These are phyloP conservation scores for Clitocybe nebularis DNA, from an alignment of 1,284 basidiomycete species.

Conservation along the genomic window DNA sequence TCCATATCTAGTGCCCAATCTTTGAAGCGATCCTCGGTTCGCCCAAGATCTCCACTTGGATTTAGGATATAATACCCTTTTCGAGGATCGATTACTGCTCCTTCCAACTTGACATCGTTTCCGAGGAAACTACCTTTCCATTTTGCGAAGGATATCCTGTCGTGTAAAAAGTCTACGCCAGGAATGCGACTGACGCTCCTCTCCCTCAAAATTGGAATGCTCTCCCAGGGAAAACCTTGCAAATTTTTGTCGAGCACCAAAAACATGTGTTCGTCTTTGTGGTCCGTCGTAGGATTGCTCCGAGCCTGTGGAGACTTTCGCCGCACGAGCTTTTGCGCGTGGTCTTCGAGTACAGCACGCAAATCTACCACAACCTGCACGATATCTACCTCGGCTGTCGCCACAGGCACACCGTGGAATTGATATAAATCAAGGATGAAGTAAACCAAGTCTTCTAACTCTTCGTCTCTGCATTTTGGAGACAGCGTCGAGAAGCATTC, in stretches of 20 bases:
- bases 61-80: slow-evolving; percentile 88
- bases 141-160: slow-evolving; percentile 66
- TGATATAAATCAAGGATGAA: slow-evolving; percentile 94
- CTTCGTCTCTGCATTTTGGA: slow-evolving; percentile 84
- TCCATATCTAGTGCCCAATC: slow-evolving; percentile 73
- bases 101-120: slow-evolving; percentile 17
- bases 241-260: slow-evolving; percentile 90
- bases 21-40: slow-evolving; percentile 82
- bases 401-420: slow-evolving; percentile 86
- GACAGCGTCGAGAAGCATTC: slow-evolving; percentile 84
- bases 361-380: slow-evolving; percentile 81
- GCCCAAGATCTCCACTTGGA: slow-evolving; percentile 85
- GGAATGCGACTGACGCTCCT: slow-evolving; percentile 90
- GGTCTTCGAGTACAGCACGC: slow-evolving; percentile 66
- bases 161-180: slow-evolving; percentile 82
- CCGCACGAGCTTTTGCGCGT: slow-evolving; percentile 41
- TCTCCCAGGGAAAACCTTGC: slow-evolving; percentile 94
- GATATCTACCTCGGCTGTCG: slow-evolving; percentile 90
- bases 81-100: slow-evolving; percentile 56
- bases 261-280: slow-evolving; percentile 73
- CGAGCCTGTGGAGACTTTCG: slow-evolving; percentile 19
- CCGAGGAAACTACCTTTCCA: slow-evolving; percentile 28
- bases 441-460: slow-evolving; percentile 92
- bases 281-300: slow-evolving; percentile 19
- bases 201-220: slow-evolving; percentile 81